phyloP scores from a whole-genome alignment of 2,329 filamentous ascomycete species.

The Erysiphe pulchra region DNA sequence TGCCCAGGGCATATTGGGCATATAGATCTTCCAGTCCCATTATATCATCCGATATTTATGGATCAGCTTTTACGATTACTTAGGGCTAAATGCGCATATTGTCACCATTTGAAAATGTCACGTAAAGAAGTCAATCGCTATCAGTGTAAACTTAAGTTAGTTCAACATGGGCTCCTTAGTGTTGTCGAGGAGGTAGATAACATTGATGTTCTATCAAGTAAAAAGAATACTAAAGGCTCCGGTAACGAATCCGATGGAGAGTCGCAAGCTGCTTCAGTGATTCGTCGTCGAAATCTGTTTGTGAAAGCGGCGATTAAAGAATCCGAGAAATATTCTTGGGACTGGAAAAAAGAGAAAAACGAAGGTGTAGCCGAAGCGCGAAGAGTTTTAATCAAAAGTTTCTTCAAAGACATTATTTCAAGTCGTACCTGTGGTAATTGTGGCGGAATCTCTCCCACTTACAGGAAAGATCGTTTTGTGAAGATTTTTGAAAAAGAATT shows the following conservation, averaged over 20 bases:
- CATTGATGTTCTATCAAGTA: conserved; percentile 9
- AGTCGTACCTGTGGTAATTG: conserved; percentile 42
- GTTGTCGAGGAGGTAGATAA: conserved; percentile 28
- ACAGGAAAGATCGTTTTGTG: conserved; percentile 70
- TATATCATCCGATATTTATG: conserved; percentile 94
- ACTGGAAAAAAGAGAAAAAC: conserved; percentile 34
- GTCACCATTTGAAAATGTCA: conserved; percentile 62
- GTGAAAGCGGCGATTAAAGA: conserved; percentile 48
- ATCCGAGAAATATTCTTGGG: conserved; percentile 17
- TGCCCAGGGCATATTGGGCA: conserved; percentile 90
- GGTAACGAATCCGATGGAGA: conserved; percentile 9
- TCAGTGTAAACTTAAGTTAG: conserved; percentile 58
- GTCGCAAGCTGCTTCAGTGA: conserved; percentile 20
- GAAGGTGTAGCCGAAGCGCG: conserved; percentile 61
- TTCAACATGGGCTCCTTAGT: conserved; percentile 60
- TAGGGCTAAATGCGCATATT: conserved; percentile 73
- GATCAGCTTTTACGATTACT: conserved; percentile 72
- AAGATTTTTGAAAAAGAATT: conserved; percentile 83
- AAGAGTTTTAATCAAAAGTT: conserved; percentile 52
- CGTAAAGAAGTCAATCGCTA: conserved; percentile 53
- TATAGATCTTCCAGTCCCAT: conserved; percentile 75
- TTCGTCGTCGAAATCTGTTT: conserved; percentile 34
- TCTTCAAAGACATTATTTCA: conserved; percentile 46
- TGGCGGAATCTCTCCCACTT: conserved; percentile 49
- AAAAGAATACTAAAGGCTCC: conserved; percentile 5